A percentile compares a stretch with the other conserved stretches of the same genome.
Conservation (phyloP, 768 basidiomycete species). For the Boletus tomentosulus region DNA sequence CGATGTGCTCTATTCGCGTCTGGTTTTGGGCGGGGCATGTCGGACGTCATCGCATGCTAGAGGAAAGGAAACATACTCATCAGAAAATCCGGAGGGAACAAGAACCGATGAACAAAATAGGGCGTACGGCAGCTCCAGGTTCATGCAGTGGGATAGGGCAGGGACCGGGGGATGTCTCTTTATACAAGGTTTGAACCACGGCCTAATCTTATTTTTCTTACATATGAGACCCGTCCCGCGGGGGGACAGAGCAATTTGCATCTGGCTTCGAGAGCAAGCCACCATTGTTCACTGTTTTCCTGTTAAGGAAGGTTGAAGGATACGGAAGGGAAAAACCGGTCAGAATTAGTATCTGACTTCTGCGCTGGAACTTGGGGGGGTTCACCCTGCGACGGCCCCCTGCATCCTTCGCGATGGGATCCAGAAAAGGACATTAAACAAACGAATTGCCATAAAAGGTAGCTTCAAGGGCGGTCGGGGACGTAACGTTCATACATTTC, state of each 20-base stretch:
- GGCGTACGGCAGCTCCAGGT: slow-evolving; percentile 37
- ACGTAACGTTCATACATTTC: slow-evolving; percentile 29
- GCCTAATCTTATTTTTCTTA: slow-evolving; percentile 27
- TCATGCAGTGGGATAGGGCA: slow-evolving; percentile 29
- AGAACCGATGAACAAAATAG: slow-evolving; percentile 30
- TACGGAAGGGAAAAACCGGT: slow-evolving; percentile 26
- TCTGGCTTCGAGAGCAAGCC: slow-evolving; percentile 19
- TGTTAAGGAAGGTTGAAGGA: slow-evolving; percentile 31
- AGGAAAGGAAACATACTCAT: slow-evolving; percentile 28
- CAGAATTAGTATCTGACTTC: slow-evolving; percentile 30
- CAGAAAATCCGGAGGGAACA: slow-evolving; percentile 19
- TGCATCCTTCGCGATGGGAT: slow-evolving; percentile 23
- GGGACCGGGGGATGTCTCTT: slow-evolving; percentile 30
- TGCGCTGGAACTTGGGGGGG: slow-evolving; percentile 31
- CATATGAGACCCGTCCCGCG: slow-evolving; percentile 24
- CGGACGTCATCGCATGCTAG: slow-evolving; percentile 36
- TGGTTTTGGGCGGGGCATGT: slow-evolving; percentile 33
- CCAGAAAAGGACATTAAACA: slow-evolving; percentile 34
- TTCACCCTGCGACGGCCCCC: slow-evolving; percentile 24
- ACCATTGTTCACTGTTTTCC: slow-evolving; percentile 31
- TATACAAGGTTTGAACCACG: slow-evolving; percentile 34
- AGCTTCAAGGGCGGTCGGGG: slow-evolving; percentile 34
- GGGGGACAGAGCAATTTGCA: slow-evolving; percentile 13
- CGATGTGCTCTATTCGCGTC: slow-evolving; percentile 28
- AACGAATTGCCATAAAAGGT: slow-evolving; percentile 34